A percentile compares a stretch with the other conserved stretches of the same genome.
Conservation (phyloP, 306 rosid genomes). For the Vachellia collinsii region DNA sequence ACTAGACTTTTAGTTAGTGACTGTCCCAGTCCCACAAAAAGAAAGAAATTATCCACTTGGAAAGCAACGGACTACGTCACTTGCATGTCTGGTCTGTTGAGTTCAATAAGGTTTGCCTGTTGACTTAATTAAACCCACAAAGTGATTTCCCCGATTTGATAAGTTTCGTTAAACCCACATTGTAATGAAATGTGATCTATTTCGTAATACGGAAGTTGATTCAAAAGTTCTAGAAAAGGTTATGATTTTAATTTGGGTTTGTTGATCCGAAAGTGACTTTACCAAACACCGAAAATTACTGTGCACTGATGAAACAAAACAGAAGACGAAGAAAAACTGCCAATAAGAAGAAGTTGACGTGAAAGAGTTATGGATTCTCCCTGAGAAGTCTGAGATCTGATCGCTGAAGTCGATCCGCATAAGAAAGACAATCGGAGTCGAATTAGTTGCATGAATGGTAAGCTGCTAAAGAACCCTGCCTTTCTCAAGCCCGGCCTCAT, state of each 20-base stretch:
- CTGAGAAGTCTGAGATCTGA: slow-evolving; percentile 53
- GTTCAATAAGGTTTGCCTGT: background rate
- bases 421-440: background rate
- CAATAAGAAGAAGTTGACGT: background rate
- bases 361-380: slow-evolving; percentile 2
- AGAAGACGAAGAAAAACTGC: background rate
- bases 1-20: background rate
- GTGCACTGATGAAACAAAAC: background rate
- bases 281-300: background rate
- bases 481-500: background rate
- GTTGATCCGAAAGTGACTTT: background rate
- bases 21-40: background rate
- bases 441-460: background rate
- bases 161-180: background rate
- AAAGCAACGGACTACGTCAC: background rate
- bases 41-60: background rate
- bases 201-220: background rate
- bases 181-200: background rate
- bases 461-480: background rate
- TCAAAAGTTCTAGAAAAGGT: background rate
- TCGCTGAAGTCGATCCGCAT: background rate
- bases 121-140: background rate
- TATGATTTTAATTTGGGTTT: background rate
- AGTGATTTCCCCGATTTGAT: background rate
- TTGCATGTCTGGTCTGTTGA: background rate